Evolutionary conservation across 148 eudicot genomes (phyloP).

Genomic region (Rhododendron griersonianum): DNA sequence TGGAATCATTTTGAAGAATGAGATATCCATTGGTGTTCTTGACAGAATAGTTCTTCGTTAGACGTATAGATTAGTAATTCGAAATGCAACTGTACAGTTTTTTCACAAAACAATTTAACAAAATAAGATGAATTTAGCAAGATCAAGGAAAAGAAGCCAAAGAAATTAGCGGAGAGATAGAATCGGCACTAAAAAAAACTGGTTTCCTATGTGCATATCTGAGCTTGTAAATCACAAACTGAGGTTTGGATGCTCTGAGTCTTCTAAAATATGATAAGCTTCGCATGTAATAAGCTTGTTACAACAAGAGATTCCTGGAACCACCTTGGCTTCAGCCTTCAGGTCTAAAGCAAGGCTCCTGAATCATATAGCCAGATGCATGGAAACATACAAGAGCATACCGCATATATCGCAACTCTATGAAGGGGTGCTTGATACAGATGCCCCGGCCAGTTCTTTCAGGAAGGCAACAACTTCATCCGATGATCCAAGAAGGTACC

Average conservation of each 20-base stretch:
- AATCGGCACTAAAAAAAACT: background rate
- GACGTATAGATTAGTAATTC: background rate
- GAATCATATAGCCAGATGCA: background rate
- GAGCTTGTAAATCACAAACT: background rate
- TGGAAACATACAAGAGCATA: background rate
- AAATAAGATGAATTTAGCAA: background rate
- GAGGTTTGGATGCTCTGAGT: background rate
- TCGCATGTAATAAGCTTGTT: background rate
- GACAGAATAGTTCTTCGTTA: background rate
- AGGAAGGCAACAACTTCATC: slow-evolving; percentile 80
- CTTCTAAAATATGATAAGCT: background rate
- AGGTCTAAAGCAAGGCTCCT: background rate
- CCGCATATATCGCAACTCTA: background rate
- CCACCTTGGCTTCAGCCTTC: background rate
- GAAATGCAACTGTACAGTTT: background rate
- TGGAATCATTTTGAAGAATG: background rate
- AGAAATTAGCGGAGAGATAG: background rate
- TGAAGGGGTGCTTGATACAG: slow-evolving; percentile 14
- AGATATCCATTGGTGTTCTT: background rate
- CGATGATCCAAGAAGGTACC: slow-evolving; percentile 62
- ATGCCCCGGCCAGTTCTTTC: slow-evolving; percentile 46
- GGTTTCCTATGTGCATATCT: background rate
- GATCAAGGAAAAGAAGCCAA: background rate
- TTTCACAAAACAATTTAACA: background rate
- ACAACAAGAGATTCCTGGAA: background rate